These are phyloP conservation scores for Fraxinus xanthoxyloides DNA, from an alignment of 305 asterid genomes.

Conservation along the genomic window DNA sequence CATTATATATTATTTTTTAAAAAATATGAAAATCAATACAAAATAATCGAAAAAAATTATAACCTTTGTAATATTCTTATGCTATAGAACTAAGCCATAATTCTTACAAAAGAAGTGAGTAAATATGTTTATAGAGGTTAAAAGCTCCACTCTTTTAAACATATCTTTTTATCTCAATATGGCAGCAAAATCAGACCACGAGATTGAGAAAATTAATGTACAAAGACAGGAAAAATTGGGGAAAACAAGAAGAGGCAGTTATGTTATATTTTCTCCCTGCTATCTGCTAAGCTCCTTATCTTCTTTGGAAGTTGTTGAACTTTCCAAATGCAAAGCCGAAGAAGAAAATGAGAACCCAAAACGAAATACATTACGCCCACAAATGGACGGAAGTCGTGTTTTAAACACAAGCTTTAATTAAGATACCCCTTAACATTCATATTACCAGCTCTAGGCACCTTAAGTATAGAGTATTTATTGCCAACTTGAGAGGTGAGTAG, in stretches of 20 bases:
- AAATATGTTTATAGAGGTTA: too few species aligned
- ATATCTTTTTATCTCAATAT: neutral
- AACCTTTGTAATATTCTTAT: too few species aligned
- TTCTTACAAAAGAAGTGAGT: too few species aligned
- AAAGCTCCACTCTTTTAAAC: neutral
- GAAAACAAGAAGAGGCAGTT: neutral
- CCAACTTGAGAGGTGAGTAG: neutral
- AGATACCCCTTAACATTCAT: constrained; percentile 34
- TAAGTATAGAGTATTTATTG: neutral
- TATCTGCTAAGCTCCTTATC: constrained; percentile 22
- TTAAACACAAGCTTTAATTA: constrained; percentile 30
- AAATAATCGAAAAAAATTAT: too few species aligned
- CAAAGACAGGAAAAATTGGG: neutral
- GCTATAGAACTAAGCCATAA: too few species aligned
- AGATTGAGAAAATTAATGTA: neutral
- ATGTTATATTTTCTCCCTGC: neutral
- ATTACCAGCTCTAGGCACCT: constrained; percentile 37
- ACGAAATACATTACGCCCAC: constrained; percentile 35
- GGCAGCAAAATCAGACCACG: neutral
- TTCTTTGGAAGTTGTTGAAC: constrained; percentile 46
- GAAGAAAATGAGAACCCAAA: constrained; percentile 33
- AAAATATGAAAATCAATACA: too few species aligned
- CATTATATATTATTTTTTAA: too few species aligned
- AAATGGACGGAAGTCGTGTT: constrained; percentile 35
- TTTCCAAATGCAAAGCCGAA: constrained; percentile 33